Evolutionary conservation across 495 filamentous ascomycete species (phyloP).

Genomic region (Xylaria grammica): DNA sequence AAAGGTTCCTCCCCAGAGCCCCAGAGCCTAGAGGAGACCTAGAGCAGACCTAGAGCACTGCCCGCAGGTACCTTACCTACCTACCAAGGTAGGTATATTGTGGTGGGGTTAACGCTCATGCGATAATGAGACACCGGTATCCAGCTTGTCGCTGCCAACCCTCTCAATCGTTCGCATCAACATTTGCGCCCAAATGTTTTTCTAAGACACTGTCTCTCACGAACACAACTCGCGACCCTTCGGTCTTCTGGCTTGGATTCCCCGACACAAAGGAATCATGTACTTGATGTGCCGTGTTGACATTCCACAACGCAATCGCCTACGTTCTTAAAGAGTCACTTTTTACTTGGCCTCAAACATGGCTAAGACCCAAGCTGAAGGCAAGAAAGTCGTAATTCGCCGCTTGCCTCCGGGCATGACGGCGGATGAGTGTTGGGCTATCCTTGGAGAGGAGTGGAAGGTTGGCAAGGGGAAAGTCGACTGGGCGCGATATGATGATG

Average conservation of each 20-base stretch:
- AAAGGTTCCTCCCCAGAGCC: too few relatives aligned
- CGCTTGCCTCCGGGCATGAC: constrained; percentile 86
- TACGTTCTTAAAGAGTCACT: not conserved
- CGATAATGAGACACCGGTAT: too few relatives aligned
- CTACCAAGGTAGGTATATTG: not conserved
- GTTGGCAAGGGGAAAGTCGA: constrained; percentile 78
- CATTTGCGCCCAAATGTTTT: not conserved
- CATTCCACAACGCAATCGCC: constrained; percentile 1
- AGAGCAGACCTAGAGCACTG: too few relatives aligned
- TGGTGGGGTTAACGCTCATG: not conserved
- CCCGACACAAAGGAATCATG: constrained; percentile 11
- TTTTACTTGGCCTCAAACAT: not conserved
- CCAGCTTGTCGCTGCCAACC: too few relatives aligned
- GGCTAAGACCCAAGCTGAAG: constrained; percentile 63
- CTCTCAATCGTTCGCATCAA: too few relatives aligned
- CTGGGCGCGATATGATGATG: constrained; percentile 76
- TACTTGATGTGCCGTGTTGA: not conserved
- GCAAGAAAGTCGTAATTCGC: constrained; percentile 84
- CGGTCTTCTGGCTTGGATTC: not conserved
- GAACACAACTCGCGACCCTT: not conserved
- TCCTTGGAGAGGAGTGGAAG: constrained; percentile 85
- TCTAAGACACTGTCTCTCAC: not conserved
- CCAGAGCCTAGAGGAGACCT: too few relatives aligned
- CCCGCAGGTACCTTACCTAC: too few relatives aligned
- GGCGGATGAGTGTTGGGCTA: constrained; percentile 73